A percentile compares a stretch with the other conserved stretches of the same genome.
phyloP scores from a whole-genome alignment of 345 rosid species.

The Mallotus nudiflorus region DNA sequence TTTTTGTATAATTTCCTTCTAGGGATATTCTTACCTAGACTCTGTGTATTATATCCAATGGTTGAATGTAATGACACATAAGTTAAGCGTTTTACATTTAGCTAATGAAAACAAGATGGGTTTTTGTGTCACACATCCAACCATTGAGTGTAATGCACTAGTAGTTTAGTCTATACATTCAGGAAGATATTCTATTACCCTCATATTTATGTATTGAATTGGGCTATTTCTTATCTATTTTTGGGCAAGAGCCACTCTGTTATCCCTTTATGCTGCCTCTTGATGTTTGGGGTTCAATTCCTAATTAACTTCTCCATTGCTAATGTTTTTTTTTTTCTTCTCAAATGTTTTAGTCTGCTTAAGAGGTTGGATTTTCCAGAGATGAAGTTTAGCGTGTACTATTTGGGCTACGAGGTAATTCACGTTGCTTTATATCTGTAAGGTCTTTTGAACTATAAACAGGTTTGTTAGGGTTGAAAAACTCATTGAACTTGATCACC shows the following conservation, averaged over 20 bases:
- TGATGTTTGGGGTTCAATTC: background rate
- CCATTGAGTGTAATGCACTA: no score
- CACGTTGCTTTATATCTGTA: background rate
- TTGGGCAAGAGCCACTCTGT: background rate
- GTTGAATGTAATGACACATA: no score
- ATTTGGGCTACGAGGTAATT: constrained; percentile 88
- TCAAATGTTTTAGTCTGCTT: constrained; percentile 51
- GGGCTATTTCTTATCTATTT: background rate
- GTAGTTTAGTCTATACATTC: background rate
- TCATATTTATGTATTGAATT: background rate
- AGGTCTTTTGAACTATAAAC: background rate
- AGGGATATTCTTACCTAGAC: no score
- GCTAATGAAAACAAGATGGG: no score
- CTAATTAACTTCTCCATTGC: background rate
- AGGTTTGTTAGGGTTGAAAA: background rate
- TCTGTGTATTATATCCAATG: no score
- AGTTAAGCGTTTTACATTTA: no score
- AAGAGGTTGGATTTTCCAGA: constrained; percentile 92
- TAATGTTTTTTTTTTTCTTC: background rate
- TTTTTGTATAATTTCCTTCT: no score
- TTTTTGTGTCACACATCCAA: no score
- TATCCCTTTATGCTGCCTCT: background rate
- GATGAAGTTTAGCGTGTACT: constrained; percentile 86
- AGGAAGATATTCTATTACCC: background rate
- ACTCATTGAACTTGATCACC: background rate